phyloP scores from a whole-genome alignment of 2,329 filamentous ascomycete genomes.

The Keithomyces neogunnii region DNA sequence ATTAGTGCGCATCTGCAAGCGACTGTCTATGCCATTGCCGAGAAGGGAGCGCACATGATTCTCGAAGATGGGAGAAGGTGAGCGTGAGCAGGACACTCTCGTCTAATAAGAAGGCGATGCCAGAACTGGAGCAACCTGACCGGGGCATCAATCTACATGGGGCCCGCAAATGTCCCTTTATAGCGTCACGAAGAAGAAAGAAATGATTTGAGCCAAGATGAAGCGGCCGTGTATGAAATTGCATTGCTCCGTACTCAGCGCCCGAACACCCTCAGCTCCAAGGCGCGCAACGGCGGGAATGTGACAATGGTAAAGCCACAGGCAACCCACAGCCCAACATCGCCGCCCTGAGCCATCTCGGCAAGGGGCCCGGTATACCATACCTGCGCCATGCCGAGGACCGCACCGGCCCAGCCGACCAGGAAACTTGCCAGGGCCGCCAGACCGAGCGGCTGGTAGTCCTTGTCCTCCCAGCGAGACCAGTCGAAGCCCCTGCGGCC shows the following conservation, averaged over 20 bases:
- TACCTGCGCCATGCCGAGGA: slow-evolving; percentile 49
- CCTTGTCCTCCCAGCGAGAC: slow-evolving; percentile 36
- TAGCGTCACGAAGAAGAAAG: no score
- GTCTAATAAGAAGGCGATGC: no score
- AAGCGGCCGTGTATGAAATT: no score
- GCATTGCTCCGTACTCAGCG: slow-evolving; percentile 8
- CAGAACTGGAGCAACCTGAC: no score
- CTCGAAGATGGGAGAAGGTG: slow-evolving; percentile 14
- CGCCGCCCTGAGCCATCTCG: slow-evolving; percentile 39
- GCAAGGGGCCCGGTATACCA: slow-evolving; percentile 54
- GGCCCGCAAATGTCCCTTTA: no score
- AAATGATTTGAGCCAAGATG: no score
- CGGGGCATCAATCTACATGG: no score
- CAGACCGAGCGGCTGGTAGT: slow-evolving; percentile 32
- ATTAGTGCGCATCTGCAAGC: slow-evolving; percentile 18
- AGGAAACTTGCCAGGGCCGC: slow-evolving; percentile 36
- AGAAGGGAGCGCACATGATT: slow-evolving; percentile 23
- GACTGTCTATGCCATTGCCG: slow-evolving; percentile 23
- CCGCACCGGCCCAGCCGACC: slow-evolving; percentile 38
- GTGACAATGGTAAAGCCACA: slow-evolving; percentile 51
- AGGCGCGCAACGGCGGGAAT: slow-evolving; percentile 18
- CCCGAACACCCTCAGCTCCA: slow-evolving; percentile 19
- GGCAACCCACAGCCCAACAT: slow-evolving; percentile 49
- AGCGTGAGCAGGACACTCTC: background rate
- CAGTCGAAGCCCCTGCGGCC: slow-evolving; percentile 31